Evolutionary conservation across 805 yeast species (phyloP), one percentile per base, ranked within the genome.

Genomic region (Starmerella kuoi): DNA sequence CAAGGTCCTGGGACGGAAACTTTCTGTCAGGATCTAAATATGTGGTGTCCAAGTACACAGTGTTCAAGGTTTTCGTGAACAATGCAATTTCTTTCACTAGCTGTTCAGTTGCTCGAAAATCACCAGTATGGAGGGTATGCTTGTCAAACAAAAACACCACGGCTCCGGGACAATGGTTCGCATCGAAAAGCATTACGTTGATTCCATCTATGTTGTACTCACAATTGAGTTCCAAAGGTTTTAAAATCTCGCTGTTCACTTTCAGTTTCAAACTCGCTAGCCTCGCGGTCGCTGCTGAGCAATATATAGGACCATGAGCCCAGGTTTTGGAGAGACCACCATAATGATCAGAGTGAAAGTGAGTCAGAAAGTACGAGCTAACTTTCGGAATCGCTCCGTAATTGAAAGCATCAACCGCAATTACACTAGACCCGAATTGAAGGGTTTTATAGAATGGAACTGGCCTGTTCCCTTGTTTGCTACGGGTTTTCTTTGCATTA

Each of bases 81-180:
- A 32, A 31, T n/a, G 18, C 20, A 9, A 54, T 38, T 1, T 36
- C 19, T 3, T 53, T 47, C 14, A 79, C 59, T 60, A 82, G 76
- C 3, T 55, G 52, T 27, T 61, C 60, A 48, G 72, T 70, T 9
- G 86, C 85, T 44, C 98, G 65, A 55, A 88, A 91, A 61, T 91
- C 98, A 2, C 98, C 98, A 40, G 96, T 86, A 59, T 91, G 98
- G 25, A 91, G 61, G 14, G 50, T 49, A 46, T 48, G 48, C 40
- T 63, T 63, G 52, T 77, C 79, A 53, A 84, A 80, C 11, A 86
- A 60, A 46, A 87, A 81, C 0, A 91, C 72, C 0, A 75, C 84
- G 2, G 96, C 84, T 2, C 98, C 98, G 1, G 98, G 98, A 60
- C 98, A 91, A 61, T 91, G 98, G 53, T 91, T 88, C 0, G 97